Base-by-base conservation (phyloP, 1,139 yeast genomes). In the Tardiomyces digboiensis region DNA sequence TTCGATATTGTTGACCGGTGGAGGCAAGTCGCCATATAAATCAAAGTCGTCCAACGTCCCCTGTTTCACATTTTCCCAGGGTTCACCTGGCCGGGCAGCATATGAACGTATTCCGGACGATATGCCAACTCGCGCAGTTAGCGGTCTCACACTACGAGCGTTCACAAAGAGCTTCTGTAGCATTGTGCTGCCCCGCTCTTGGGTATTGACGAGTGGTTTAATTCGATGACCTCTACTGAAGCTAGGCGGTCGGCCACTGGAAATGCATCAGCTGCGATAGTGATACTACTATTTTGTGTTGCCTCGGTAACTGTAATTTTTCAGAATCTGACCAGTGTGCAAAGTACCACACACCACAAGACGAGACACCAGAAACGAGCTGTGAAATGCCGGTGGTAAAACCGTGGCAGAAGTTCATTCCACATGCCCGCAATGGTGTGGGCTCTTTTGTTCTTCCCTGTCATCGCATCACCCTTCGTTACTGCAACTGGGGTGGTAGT, bases 401-500 rank as follows among this genome's bases (percentile, higher is more conserved):
- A 26, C 33, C 33, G 10, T 26, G 33, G 33, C 16, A 26, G 12
- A 18, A 33, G 20, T 19, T 19, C 21, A 38, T 39, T 14, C 62
- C 64, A 20, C 46, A 49, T 41, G 44, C 84, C 22, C 74, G 88
- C 50, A 88, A 88, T 58, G 97, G 96, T 38, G 72, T 85, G 21
- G 93, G 93, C 6, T 78, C 93, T 1, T 87, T 76, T 59, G 76
- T 87, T 13, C 70, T 71, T 40, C 91, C 87, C 23, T 87, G 96
- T 68, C 77, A 76, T 56, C 77, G 75, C 57, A 72, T 88, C 49
- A 75, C 81, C 12, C 64, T 89, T 44, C 80, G 84, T 49, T 88
- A 81, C 66, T 86, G 96, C 68, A 86, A 88, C 71, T 83, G 93
- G 83, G 97, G 97, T 42, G 98, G 97, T 18, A 84, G 95, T 3